phyloP scores from a whole-genome alignment of 768 basidiomycete species.

The Cystofilobasidium ferigula region DNA sequence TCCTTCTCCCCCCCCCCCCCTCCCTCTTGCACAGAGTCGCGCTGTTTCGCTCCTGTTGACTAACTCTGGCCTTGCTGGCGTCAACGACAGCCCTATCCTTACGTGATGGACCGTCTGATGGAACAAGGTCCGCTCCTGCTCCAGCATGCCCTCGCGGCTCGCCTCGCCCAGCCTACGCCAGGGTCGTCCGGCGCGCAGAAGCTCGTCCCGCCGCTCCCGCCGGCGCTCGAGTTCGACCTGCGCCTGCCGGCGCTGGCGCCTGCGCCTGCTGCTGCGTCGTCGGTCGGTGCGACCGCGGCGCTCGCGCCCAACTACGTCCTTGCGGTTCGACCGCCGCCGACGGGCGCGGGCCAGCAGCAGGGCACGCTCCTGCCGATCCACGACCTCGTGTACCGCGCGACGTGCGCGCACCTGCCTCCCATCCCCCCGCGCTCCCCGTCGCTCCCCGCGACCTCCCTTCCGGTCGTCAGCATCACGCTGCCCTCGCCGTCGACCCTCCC shows the following conservation, averaged over 20 bases:
- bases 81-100: slow-evolving; percentile 17
- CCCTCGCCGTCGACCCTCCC: slow-evolving; percentile 20
- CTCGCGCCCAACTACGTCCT: slow-evolving; percentile 23
- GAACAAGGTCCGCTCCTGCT: slow-evolving; percentile 16
- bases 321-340: slow-evolving; percentile 17
- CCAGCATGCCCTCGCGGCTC: slow-evolving; percentile 1
- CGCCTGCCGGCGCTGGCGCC: not conserved
- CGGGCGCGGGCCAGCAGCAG: not conserved
- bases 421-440: slow-evolving; percentile 1
- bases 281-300: not conserved
- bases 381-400: slow-evolving; percentile 21
- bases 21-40: not conserved
- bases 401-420: slow-evolving; percentile 23
- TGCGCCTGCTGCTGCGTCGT: no score
- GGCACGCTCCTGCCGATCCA: slow-evolving; percentile 25
- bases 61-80: not conserved
- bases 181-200: not conserved
- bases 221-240: slow-evolving; percentile 1
- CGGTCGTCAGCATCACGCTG: slow-evolving; percentile 20
- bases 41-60: not conserved
- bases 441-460: slow-evolving; percentile 6
- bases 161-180: not conserved
- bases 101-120: slow-evolving; percentile 13
- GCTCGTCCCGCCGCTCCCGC: slow-evolving; percentile 12
- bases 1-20: not conserved